These are phyloP conservation scores for Phaeotremella skinneri DNA, from an alignment of 768 basidiomycete genomes.

Conservation along the genomic window DNA sequence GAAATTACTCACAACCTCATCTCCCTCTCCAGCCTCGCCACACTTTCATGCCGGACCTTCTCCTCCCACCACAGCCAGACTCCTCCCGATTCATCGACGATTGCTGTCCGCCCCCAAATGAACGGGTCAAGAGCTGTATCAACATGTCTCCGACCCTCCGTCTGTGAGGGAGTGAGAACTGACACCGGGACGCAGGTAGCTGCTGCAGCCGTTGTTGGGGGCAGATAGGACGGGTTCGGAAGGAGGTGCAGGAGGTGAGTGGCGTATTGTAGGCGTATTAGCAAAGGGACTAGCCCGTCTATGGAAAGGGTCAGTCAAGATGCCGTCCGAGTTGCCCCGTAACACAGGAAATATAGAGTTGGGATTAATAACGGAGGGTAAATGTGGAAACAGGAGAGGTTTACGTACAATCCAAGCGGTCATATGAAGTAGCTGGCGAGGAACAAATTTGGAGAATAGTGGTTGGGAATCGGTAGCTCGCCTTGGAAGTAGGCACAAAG, in stretches of 20 bases:
- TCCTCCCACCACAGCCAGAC: slow-evolving; percentile 40
- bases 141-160: slow-evolving; percentile 27
- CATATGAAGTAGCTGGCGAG: slow-evolving; percentile 24
- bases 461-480: slow-evolving; percentile 28
- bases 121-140: slow-evolving; percentile 31
- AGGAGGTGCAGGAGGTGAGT: slow-evolving; percentile 25
- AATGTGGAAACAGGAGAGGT: neutral
- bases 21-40: slow-evolving; percentile 16
- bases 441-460: slow-evolving; percentile 30
- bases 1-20: slow-evolving; percentile 26
- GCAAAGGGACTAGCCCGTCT: slow-evolving; percentile 28
- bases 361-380: neutral
- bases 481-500: slow-evolving; percentile 22
- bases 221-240: slow-evolving; percentile 23
- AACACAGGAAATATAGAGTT: no score
- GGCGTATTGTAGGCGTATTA: slow-evolving; percentile 29
- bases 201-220: neutral
- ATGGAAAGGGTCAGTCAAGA: neutral
- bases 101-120: slow-evolving; percentile 23
- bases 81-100: slow-evolving; percentile 40
- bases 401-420: slow-evolving; percentile 27
- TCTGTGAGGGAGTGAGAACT: slow-evolving; percentile 15
- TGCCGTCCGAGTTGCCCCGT: no score
- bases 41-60: slow-evolving; percentile 6
- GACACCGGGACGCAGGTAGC: neutral